phyloP scores from a whole-genome alignment of 2,329 filamentous ascomycete species.

The Anisogramma anomala region DNA sequence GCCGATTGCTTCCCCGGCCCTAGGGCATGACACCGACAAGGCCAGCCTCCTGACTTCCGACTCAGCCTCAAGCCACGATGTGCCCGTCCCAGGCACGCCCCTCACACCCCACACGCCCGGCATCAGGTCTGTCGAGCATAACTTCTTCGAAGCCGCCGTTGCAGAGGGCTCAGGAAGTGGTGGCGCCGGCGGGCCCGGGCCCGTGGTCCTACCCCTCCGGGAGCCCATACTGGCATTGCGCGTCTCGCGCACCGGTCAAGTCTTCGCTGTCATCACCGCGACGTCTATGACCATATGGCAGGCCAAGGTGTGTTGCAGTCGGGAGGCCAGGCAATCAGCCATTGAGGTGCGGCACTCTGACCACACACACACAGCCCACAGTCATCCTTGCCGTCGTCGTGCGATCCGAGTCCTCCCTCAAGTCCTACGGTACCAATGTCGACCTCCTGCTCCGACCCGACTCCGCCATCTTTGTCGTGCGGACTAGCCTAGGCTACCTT shows the following conservation, averaged over 20 bases:
- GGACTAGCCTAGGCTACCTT: constrained; percentile 73
- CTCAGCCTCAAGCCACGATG: constrained; percentile 22
- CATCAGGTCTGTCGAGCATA: constrained; percentile 48
- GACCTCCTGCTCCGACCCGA: constrained; percentile 81
- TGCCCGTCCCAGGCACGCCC: constrained; percentile 27
- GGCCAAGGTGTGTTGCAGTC: constrained; percentile 55
- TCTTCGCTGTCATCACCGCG: constrained; percentile 77
- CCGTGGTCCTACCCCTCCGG: constrained; percentile 32
- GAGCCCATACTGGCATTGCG: constrained; percentile 64
- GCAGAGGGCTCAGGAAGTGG: constrained; percentile 19
- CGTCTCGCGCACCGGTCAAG: constrained; percentile 66
- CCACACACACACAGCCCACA: constrained; percentile 51
- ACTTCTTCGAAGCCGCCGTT: constrained; percentile 27
- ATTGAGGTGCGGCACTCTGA: constrained; percentile 15
- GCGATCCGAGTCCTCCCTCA: constrained; percentile 67
- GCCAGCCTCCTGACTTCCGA: constrained; percentile 16
- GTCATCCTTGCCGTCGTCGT: constrained; percentile 77
- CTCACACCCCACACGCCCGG: constrained; percentile 44
- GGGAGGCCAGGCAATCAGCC: constrained; percentile 1
- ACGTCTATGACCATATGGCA: constrained; percentile 93
- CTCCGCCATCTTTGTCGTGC: constrained; percentile 81
- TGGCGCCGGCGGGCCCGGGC: constrained; percentile 20
- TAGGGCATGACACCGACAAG: constrained; percentile 20
- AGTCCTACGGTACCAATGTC: constrained; percentile 74
- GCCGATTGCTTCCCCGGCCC: constrained; percentile 18